Base-by-base conservation (phyloP, 768 basidiomycete genomes). In the Serendipita sp. region DNA sequence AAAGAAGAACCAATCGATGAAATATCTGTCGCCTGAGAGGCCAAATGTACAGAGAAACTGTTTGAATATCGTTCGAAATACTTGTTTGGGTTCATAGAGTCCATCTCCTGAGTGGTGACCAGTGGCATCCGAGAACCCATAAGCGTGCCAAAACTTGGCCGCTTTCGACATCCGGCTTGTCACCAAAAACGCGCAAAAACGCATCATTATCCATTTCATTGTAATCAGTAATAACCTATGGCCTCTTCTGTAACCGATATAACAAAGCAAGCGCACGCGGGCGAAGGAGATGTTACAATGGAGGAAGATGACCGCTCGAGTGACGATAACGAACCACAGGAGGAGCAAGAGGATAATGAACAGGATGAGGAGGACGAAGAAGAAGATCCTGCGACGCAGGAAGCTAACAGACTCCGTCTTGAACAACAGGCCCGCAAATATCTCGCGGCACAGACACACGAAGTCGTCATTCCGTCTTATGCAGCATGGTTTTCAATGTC, bases 401-500 rank as follows among this genome's bases (percentile, higher is more conserved):
- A 90, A 73, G 89, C 85, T 10, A 88, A 86, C 69, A 83, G 89
- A 68, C 77, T 81, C 65, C 83, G 83, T 38, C 83, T 88, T 62
- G 91, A 91, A 71, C 89, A 88, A 70, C 91, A 88, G 73, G 93
- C 87, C 63, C 85, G 85, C 64, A 91, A 94, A 70, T 98, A 98
- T 73, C 88, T 99, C 48, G 93, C 94, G 0, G 89, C 91, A 0
- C 96, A 99, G 75, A 95, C 92, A 1, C 95, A 98, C 76, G 91
- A 95, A 70, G 85, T 99, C 72, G 85, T 99, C 72, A 89, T 99
- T 62, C 96, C 96, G 5, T 95, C 92, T 30, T 98, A 98, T 73
- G 86, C 93, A 5, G 89, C 92, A 16, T 98, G 96, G 96, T 99
- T 98, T 77, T 88, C 91, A 75, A 91, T 98, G 84, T 83, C 88